Evolutionary conservation across 108 stramenopile species (phyloP), one percentile per base, ranked within the genome.

Genomic region (Conticribra guillardii): DNA sequence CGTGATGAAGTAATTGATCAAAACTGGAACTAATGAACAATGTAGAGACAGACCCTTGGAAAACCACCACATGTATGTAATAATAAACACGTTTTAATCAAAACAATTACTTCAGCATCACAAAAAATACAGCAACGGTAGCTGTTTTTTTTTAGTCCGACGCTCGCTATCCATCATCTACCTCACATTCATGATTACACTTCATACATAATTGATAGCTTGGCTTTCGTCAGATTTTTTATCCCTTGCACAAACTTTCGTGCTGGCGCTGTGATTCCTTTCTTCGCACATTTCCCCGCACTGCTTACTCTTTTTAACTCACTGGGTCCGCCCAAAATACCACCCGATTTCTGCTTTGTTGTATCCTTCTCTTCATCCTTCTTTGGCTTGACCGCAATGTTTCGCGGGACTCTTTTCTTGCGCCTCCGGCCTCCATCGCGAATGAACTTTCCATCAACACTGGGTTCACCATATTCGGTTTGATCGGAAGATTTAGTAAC

Each of bases 321-420:
- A 17, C 0, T 0, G 19, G n/a, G 47, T 14, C 33, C 18, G 17
- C 31, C 33, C 47, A 54, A 19, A 23, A 9, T 28, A 9, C 37
- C 37, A 41, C 37, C 37, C 5, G 37, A 11, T 41, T 41, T 41
- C 54, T 67, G 53, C 26, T 65, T 1, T 11, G 49, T 7, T 9
- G 27, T 24, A 4, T 2, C n/a, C 18, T 11, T 9, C 4, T 28
- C 33, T 53, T 53, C 33, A 28, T 34, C 52, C 23, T 23, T 50
- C 29, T 74, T 74, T 3, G 73, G 59, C 53, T 58, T 74, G 11
- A 67, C 65, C 9, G 73, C 64, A 44, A 74, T 74, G 18, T 74
- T 65, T 0, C 46, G 48, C 0, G 73, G 73, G 0, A 74, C 58
- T 37, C 32, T 9, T 15, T 60, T 74, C 34, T 50, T 65, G 4